A percentile compares a stretch with the other conserved stretches of the same genome.
phyloP scores from a whole-genome alignment of 768 basidiomycete species.

The Lentinula lateritia region DNA sequence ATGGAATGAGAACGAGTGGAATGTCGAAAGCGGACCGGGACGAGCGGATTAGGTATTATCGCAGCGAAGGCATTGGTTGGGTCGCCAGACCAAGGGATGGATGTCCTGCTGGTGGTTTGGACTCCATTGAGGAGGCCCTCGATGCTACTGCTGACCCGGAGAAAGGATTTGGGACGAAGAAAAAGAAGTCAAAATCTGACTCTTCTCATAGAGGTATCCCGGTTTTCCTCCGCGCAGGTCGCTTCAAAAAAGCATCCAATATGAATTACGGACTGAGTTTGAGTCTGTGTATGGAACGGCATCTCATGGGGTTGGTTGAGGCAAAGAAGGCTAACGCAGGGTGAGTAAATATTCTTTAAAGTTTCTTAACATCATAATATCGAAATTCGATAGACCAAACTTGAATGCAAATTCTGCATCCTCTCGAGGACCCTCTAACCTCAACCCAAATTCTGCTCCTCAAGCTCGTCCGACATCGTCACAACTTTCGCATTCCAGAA shows the following conservation, averaged over 20 bases:
- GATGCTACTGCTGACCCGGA: constrained; percentile 9
- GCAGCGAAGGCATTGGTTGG: constrained; percentile 69
- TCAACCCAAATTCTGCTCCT: constrained; percentile 17
- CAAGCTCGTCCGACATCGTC: neutral
- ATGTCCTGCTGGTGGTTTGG: constrained; percentile 35
- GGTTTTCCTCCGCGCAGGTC: constrained; percentile 59
- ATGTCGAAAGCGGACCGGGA: constrained; percentile 55
- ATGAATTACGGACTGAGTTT: constrained; percentile 70
- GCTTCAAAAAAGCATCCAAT: constrained; percentile 93
- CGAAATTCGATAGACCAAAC: neutral
- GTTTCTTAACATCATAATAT: neutral
- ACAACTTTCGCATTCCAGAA: neutral
- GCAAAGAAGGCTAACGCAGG: constrained; percentile 1
- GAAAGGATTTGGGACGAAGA: neutral
- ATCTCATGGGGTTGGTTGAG: constrained; percentile 38
- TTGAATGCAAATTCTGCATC: neutral
- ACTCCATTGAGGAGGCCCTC: neutral
- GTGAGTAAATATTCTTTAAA: too few species aligned
- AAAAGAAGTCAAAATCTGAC: neutral
- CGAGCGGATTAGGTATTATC: constrained; percentile 64
- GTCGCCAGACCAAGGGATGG: constrained; percentile 73
- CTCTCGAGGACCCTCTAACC: constrained; percentile 11
- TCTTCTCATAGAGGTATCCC: constrained; percentile 10
- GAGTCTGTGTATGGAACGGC: constrained; percentile 45
- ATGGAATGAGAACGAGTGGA: constrained; percentile 46